Evolutionary conservation across 768 basidiomycete species (phyloP), one percentile per base, ranked within the genome.

Genomic region (Tephrocybe sp.): DNA sequence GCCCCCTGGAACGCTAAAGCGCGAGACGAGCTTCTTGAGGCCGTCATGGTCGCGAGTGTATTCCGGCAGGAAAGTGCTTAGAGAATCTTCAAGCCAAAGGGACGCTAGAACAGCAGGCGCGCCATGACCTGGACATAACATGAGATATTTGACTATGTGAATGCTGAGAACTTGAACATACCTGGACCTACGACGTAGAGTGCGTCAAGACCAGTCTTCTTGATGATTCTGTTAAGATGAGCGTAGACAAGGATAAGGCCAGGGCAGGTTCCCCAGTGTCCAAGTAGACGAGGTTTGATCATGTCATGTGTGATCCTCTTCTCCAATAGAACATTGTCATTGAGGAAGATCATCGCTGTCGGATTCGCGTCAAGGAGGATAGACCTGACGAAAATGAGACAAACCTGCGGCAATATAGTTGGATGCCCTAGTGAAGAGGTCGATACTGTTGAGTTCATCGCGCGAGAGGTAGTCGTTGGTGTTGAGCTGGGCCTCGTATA

Each of bases 41-140:
- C 89, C 90, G 4, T 53, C 57, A 50, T 64, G 67, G 56, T 86
- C 76, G 22, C 78, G 80, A 13, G 80, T 69, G 55, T 83, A 82
- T 46, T 74, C 68, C 1, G 82, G 82, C 56, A 77, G 70, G 62
- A 86, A 88, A 2, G 57, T 62, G 13, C 75, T 67, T 16, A 88
- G 71, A 1, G 89, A 82, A 49, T 86, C 84, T 66, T 97, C 93
- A 52, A 94, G 72, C 85, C 87, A 94, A 6, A 94, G 79, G 56
- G 83, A 85, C 9, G 91, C 78, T n/a, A 97, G 78, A 22, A 94
- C 78, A 21, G 82, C 91, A 18, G 93, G 93, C 4, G 93, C 92
- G 29, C 91, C 91, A 58, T 94, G 90, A 12, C 87, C 87, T 71
- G 63, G 49, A 44, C 45, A n/a, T 1, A 16, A 34, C 22, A 12